Conservation (phyloP, 495 filamentous ascomycete species). For the Aspergillus egyptiacus region DNA sequence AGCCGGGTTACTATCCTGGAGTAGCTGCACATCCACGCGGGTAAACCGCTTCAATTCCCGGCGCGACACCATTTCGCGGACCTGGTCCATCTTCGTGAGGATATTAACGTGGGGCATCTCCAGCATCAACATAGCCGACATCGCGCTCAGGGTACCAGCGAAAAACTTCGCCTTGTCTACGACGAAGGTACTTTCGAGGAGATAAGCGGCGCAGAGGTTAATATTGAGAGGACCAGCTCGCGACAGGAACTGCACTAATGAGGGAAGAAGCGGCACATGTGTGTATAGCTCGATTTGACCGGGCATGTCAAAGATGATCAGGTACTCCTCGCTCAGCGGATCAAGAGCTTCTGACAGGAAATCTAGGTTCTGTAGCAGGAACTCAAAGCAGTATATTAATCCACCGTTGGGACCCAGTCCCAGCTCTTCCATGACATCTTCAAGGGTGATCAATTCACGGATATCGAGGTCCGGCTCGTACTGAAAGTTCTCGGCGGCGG, state of each 20-base stretch:
- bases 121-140: constrained; percentile 98
- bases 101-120: constrained; percentile 94
- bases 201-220: constrained; percentile 88
- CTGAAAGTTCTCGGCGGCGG: constrained; percentile 86
- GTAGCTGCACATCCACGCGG: constrained; percentile 68
- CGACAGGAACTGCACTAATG: constrained; percentile 75
- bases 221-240: constrained; percentile 77
- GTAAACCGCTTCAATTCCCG: constrained; percentile 82
- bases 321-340: constrained; percentile 82
- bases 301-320: constrained; percentile 97
- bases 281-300: constrained; percentile 99
- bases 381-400: constrained; percentile 96
- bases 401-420: constrained; percentile 90
- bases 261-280: constrained; percentile 86
- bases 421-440: constrained; percentile 99
- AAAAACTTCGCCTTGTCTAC: constrained; percentile 96
- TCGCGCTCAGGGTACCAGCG: constrained; percentile 86
- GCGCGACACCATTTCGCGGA: constrained; percentile 74
- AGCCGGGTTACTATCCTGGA: constrained; percentile 60
- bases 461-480: constrained; percentile 95
- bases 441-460: constrained; percentile 88
- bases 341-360: constrained; percentile 87
- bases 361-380: constrained; percentile 88
- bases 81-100: constrained; percentile 92
- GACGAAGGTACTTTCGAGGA: constrained; percentile 91